Conservation (phyloP, 2,329 filamentous ascomycete species). For the Fusarium sulawesiense region DNA sequence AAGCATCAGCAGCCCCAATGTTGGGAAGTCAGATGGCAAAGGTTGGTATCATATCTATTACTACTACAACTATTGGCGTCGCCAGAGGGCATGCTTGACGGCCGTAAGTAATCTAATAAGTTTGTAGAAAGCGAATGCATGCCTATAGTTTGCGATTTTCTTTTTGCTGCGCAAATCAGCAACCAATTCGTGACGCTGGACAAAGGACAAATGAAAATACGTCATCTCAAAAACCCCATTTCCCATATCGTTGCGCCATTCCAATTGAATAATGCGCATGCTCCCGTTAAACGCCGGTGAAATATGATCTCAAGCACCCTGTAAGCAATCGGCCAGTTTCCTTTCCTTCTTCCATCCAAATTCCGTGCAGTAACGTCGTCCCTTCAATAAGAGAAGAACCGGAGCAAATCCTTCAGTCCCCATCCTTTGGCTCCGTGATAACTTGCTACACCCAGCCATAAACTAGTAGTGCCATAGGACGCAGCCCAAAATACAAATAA, state of each 20-base stretch:
- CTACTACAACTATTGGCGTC: constrained; percentile 44
- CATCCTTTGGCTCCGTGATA: constrained; percentile 9
- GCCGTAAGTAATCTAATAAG: constrained; percentile 39
- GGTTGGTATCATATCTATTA: constrained; percentile 46
- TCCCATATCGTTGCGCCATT: constrained; percentile 34
- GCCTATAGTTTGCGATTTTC: constrained; percentile 19
- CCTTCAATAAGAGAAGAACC: constrained; percentile 25
- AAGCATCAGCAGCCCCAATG: background rate
- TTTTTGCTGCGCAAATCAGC: constrained; percentile 25
- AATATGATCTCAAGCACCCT: constrained; percentile 4
- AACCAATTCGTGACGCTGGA: constrained; percentile 41
- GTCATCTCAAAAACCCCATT: constrained; percentile 17
- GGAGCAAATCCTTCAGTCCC: background rate
- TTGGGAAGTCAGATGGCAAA: background rate
- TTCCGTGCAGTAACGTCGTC: constrained; percentile 13
- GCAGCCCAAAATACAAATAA: constrained; percentile 11
- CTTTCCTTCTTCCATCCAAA: constrained; percentile 19
- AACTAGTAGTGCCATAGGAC: constrained; percentile 4
- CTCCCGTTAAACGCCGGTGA: constrained; percentile 34
- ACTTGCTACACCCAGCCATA: background rate
- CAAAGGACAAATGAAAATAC: constrained; percentile 30
- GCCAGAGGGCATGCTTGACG: constrained; percentile 35
- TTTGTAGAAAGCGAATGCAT: constrained; percentile 30
- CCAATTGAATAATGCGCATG: constrained; percentile 32
- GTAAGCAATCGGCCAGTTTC: constrained; percentile 8